Percentiles rank a stretch among this genome's conserved stretches.
These are phyloP conservation scores for Pyrenophora tritici-repentis DNA, from an alignment of 2,329 filamentous ascomycete species.

Conservation along the genomic window DNA sequence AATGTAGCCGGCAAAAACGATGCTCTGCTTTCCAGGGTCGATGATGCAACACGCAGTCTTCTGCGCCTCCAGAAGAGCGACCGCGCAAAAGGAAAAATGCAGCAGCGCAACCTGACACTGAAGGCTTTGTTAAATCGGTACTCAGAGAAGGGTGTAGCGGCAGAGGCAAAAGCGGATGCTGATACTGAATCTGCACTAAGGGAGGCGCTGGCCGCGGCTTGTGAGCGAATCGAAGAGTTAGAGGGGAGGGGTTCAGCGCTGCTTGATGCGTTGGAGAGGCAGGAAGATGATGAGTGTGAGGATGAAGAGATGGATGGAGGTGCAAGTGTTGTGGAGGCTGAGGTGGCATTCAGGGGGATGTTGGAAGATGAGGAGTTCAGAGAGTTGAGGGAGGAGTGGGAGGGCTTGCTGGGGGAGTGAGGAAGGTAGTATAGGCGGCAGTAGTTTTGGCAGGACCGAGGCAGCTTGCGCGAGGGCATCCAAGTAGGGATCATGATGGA, in stretches of 20 bases:
- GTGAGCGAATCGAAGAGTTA: conserved; percentile 23
- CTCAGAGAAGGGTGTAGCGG: background rate
- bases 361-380: conserved; percentile 20
- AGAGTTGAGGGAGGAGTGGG: conserved; percentile 19
- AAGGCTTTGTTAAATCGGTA: conserved; percentile 15
- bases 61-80: conserved; percentile 20
- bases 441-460: too few species aligned
- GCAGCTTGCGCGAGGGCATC: too few species aligned
- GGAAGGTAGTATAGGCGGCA: too few species aligned
- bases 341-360: conserved; percentile 17
- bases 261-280: conserved; percentile 19
- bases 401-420: conserved; percentile 14
- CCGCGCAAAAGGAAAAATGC: conserved; percentile 22
- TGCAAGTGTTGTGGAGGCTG: background rate
- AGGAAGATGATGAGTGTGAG: conserved; percentile 4
- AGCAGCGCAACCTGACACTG: conserved; percentile 21
- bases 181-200: conserved; percentile 10
- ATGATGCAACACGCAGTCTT: conserved; percentile 6
- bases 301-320: background rate
- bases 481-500: too few species aligned
- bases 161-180: background rate
- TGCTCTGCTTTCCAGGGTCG: conserved; percentile 9
- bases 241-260: conserved; percentile 15
- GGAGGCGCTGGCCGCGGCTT: conserved; percentile 19
- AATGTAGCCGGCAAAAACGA: conserved; percentile 6